A percentile compares a stretch with the other conserved stretches of the same genome.
Conservation (phyloP, 352 stramenopile genomes). For the Blastocystis hominis region DNA sequence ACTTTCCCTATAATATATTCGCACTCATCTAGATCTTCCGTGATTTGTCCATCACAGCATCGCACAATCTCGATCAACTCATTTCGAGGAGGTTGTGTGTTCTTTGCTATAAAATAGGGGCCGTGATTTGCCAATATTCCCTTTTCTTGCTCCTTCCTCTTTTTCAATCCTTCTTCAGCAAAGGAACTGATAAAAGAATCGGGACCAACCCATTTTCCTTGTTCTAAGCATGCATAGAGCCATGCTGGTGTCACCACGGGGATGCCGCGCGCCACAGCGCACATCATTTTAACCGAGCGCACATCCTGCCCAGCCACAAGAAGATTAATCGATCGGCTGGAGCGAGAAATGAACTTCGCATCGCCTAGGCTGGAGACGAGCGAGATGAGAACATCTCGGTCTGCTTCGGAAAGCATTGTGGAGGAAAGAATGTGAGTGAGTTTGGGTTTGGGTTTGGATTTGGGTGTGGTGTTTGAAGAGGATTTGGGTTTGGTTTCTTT, state of each 20-base stretch:
- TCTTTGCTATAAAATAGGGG: neutral
- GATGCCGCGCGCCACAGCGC: neutral
- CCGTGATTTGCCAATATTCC: neutral
- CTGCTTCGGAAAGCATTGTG: neutral
- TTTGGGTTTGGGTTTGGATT: neutral
- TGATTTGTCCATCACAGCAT: neutral
- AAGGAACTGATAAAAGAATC: neutral
- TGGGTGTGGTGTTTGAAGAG: neutral
- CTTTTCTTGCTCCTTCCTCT: neutral
- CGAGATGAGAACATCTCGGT: neutral
- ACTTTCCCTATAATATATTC: neutral
- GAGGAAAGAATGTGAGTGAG: neutral
- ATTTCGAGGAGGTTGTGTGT: neutral
- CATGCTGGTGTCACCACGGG: neutral
- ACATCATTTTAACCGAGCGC: neutral
- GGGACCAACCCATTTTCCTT: neutral
- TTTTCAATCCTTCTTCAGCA: neutral
- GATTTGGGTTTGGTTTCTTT: neutral
- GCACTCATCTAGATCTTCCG: neutral
- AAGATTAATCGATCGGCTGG: neutral
- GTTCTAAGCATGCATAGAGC: conserved; percentile 9
- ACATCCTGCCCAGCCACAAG: neutral
- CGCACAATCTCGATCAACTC: neutral
- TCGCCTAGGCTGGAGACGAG: neutral
- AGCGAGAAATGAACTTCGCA: neutral